phyloP scores from a whole-genome alignment of 768 basidiomycete genomes.

The Podaxis rugospora region DNA sequence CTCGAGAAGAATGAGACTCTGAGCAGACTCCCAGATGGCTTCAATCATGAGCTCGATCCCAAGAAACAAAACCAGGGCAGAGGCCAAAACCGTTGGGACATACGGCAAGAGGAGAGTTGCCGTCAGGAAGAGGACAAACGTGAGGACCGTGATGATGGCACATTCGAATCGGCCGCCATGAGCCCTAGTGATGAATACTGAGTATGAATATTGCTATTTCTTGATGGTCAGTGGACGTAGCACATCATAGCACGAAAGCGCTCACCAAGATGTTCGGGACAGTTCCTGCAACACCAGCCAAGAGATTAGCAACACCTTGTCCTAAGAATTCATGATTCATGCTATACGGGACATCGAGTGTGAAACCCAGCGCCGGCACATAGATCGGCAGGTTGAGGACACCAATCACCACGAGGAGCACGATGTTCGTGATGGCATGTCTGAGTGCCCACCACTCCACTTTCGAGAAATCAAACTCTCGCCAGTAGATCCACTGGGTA shows the following conservation, averaged over 20 bases:
- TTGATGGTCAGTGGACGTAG: not conserved
- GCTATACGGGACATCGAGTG: conserved; percentile 19
- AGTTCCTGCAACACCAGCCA: conserved; percentile 17
- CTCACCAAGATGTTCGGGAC: conserved; percentile 20
- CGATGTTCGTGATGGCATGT: conserved; percentile 17
- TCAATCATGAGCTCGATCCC: conserved; percentile 21
- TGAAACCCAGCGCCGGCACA: conserved; percentile 19
- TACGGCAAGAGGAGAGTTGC: conserved; percentile 17
- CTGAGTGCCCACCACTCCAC: conserved; percentile 21
- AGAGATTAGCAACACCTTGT: conserved; percentile 18
- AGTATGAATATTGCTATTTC: conserved; percentile 17
- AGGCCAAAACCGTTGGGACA: conserved; percentile 20
- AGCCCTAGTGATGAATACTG: conserved; percentile 20
- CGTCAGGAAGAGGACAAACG: conserved; percentile 15
- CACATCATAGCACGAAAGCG: not conserved
- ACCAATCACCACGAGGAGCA: conserved; percentile 20
- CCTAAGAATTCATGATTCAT: conserved; percentile 23
- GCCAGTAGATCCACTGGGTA: conserved; percentile 21
- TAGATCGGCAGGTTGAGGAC: conserved; percentile 22
- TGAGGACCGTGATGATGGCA: conserved; percentile 14
- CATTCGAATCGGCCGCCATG: conserved; percentile 21
- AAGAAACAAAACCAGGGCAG: conserved; percentile 20
- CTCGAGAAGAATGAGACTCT: conserved; percentile 17
- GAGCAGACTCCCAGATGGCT: conserved; percentile 19
- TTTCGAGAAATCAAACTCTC: conserved; percentile 18